Base-by-base conservation (phyloP, 2,329 filamentous ascomycete genomes). In the Ophiocordyceps australis region DNA sequence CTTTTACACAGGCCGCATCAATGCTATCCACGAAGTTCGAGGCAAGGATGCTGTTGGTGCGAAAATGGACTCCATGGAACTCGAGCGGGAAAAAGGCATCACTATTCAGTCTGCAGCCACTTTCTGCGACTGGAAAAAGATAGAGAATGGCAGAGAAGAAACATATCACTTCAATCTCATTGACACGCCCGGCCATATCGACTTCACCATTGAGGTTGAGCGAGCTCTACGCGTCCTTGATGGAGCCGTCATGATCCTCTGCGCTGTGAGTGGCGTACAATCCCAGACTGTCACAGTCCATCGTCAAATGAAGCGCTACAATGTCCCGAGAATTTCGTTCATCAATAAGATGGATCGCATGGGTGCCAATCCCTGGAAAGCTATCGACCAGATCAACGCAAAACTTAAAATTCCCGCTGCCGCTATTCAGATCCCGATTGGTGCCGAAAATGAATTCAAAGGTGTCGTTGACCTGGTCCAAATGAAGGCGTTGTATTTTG, bases 301-400 rank as follows among this genome's bases (percentile, higher is more conserved):
- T 52, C 71, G 89, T 40, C 89, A 98, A 59, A 98, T 98, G 89
- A 81, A 83, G 60, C 74, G 89, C 39, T 98, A 98, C 63, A 86
- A 95, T 46, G 75, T 98, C 34, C 89, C 89, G 32, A 70, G 89
- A 40, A 74, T 98, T 49, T 92, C 80, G 28, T 98, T 98, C 45
- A 73, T 98, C 49, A 98, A 98, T 62, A 98, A 98, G 65, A 95
- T 98, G 86, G 89, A 98, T 47, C 77, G 89, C 37, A 94, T 94
- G 78, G 89, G 89, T 32, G 81, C 89, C 36, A 95, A 98, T 48
- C 89, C 89, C 7, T 98, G 85, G 72, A 94, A 92, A 56, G 85
- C 83, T 7, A 74, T 98, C 30, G 86, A 98, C 21, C 85, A 94
- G 56, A 95, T 98, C 62, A 94, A 93, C 58, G 69, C 74, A 42